Conservation (phyloP, 2,329 filamentous ascomycete genomes). For the Eutypa lata region DNA sequence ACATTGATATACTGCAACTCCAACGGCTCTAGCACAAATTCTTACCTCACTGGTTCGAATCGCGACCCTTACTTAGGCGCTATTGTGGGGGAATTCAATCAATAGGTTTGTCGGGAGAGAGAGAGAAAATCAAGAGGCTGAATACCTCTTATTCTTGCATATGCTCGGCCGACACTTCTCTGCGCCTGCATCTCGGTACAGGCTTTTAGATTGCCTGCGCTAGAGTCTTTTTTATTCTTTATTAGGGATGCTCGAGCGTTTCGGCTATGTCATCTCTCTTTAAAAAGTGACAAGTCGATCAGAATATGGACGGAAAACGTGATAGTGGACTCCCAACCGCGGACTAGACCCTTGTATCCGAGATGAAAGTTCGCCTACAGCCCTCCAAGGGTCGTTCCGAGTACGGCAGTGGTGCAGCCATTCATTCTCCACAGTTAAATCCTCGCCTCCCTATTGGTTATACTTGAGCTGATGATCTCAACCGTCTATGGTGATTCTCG, state of each 20-base stretch:
- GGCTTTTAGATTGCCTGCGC: background rate
- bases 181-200: background rate
- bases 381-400: conserved; percentile 22
- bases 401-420: conserved; percentile 18
- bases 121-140: conserved; percentile 20
- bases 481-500: conserved; percentile 32
- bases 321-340: conserved; percentile 21
- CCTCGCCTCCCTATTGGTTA: background rate
- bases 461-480: background rate
- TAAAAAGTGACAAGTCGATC: background rate
- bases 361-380: conserved; percentile 22
- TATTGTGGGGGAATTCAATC: conserved; percentile 1
- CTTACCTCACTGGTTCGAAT: conserved; percentile 10
- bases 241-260: no score
- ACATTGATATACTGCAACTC: conserved; percentile 20
- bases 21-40: conserved; percentile 8
- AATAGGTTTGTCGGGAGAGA: conserved; percentile 4
- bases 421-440: background rate
- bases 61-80: background rate
- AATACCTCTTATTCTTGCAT: conserved; percentile 9
- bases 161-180: conserved; percentile 1
- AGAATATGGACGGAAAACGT: conserved; percentile 3
- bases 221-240: no score
- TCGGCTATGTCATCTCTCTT: background rate
- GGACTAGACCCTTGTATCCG: conserved; percentile 18